phyloP scores from a whole-genome alignment of 495 filamentous ascomycete genomes.

The Tuber melanosporum region DNA sequence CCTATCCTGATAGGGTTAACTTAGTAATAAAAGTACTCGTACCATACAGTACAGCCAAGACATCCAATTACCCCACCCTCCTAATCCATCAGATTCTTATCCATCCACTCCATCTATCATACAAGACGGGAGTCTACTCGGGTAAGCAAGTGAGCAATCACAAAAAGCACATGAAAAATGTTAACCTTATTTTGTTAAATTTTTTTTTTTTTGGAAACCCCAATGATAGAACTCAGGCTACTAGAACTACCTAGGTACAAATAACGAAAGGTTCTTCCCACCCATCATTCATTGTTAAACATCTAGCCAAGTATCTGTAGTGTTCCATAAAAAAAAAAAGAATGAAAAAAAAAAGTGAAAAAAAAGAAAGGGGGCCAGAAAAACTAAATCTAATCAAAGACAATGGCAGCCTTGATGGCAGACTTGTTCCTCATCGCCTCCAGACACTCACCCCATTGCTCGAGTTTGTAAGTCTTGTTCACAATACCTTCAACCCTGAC shows the following conservation, averaged over 20 bases:
- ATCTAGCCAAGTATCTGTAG: background rate
- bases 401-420: constrained; percentile 66
- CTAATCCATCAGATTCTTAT: background rate
- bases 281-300: constrained; percentile 11
- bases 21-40: background rate
- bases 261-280: constrained; percentile 1
- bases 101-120: background rate
- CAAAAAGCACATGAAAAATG: background rate
- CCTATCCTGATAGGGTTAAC: no score
- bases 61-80: background rate
- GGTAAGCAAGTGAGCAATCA: background rate
- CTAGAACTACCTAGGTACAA: background rate
- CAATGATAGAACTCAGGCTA: background rate
- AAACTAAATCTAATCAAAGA: constrained; percentile 51
- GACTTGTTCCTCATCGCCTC: constrained; percentile 58
- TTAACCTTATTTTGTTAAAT: background rate
- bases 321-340: background rate
- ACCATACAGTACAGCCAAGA: background rate
- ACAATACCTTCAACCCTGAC: constrained; percentile 55
- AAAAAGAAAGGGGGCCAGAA: background rate
- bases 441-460: constrained; percentile 52
- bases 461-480: constrained; percentile 51
- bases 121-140: background rate
- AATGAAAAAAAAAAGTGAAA: background rate
- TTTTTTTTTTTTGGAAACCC: background rate